Conservation (phyloP, 176 grass and related monocot genomes). For the Carex littledalei region DNA sequence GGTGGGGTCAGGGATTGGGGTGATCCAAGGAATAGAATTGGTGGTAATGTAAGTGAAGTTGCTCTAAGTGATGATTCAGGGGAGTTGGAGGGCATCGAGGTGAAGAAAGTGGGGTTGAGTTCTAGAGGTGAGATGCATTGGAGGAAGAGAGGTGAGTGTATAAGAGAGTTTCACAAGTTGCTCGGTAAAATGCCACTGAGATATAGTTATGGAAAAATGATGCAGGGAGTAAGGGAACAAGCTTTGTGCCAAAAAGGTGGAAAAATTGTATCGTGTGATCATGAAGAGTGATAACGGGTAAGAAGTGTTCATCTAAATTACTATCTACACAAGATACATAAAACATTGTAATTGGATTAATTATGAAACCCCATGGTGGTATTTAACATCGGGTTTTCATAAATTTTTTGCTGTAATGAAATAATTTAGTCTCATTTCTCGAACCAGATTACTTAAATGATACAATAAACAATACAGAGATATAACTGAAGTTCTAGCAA, state of each 20-base stretch:
- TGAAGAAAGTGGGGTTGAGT: slow-evolving; percentile 49
- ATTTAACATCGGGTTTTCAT: not conserved
- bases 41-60: not conserved
- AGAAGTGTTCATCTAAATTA: not conserved
- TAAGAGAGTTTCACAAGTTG: slow-evolving; percentile 78
- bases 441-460: not conserved
- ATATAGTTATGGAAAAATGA: slow-evolving; percentile 73
- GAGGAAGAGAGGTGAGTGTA: slow-evolving; percentile 79
- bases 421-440: not conserved
- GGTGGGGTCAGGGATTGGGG: slow-evolving; percentile 68
- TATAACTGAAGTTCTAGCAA: not conserved
- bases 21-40: slow-evolving; percentile 66
- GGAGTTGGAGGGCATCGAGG: not conserved
- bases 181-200: slow-evolving; percentile 71
- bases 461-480: not conserved
- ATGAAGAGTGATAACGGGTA: slow-evolving; percentile 12
- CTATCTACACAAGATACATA: not conserved
- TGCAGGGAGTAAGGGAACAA: slow-evolving; percentile 46
- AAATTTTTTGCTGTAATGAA: not conserved
- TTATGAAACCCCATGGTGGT: not conserved
- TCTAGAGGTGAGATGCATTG: slow-evolving; percentile 45
- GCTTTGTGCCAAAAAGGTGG: slow-evolving; percentile 59
- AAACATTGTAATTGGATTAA: not conserved
- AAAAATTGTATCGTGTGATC: slow-evolving; percentile 51
- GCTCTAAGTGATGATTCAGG: not conserved